Evolutionary conservation across 202 grass and related monocot genomes (phyloP).

Genomic region (Cymbopogon flexuosus): DNA sequence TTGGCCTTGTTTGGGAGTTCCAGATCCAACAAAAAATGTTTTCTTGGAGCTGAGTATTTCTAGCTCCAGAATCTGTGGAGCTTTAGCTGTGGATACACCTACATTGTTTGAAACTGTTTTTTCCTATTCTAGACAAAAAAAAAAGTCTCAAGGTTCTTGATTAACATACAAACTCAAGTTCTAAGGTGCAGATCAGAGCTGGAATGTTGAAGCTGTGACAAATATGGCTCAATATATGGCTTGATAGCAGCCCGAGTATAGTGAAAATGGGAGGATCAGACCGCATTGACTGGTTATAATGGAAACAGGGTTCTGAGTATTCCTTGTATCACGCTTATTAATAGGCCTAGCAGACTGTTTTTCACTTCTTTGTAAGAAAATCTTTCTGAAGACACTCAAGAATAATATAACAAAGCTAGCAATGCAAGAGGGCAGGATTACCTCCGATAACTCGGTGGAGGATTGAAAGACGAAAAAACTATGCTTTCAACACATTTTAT

Average conservation of each 20-base stretch:
- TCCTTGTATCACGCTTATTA: background rate
- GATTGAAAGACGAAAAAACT: slow-evolving; percentile 91
- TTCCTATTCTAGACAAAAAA: background rate
- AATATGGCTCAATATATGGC: background rate
- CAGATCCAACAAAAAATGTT: background rate
- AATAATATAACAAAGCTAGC: background rate
- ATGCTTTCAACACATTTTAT: slow-evolving; percentile 82
- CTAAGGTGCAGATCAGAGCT: background rate
- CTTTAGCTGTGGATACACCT: background rate
- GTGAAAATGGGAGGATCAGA: background rate
- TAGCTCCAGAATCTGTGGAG: background rate
- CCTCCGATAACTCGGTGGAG: slow-evolving; percentile 92
- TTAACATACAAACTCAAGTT: background rate
- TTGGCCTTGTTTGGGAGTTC: background rate
- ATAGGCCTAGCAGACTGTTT: background rate
- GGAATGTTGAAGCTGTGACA: background rate
- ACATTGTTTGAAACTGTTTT: background rate
- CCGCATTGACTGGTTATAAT: background rate
- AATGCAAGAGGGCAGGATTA: slow-evolving; percentile 30
- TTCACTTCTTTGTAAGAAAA: background rate
- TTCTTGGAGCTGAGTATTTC: background rate
- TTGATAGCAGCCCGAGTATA: background rate
- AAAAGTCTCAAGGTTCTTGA: background rate
- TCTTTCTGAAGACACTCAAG: background rate
- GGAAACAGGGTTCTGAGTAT: background rate